Conservation (phyloP, 1,284 basidiomycete genomes). For the Malassezia furfur region DNA sequence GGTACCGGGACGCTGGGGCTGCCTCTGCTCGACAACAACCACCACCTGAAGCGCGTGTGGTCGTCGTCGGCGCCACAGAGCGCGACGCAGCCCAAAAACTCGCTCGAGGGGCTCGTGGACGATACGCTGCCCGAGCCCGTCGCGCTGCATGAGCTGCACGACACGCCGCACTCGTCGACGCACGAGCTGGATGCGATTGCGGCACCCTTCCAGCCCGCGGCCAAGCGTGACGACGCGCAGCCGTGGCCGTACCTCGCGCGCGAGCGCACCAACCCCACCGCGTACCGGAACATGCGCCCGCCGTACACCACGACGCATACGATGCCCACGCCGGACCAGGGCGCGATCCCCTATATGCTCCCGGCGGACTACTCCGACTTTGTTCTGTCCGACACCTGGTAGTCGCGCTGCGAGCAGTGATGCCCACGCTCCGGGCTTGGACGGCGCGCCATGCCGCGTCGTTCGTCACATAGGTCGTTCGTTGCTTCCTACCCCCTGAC, state of each 20-base stretch:
- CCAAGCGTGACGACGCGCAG: background rate
- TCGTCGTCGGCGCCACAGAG: background rate
- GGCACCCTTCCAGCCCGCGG: background rate
- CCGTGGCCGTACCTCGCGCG: background rate
- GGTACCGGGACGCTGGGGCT: constrained; percentile 2
- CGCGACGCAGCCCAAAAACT: constrained; percentile 1
- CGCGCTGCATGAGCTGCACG: background rate
- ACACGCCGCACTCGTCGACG: background rate
- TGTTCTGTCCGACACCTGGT: constrained; percentile 18
- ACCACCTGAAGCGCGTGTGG: constrained; percentile 9
- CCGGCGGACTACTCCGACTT: constrained; percentile 18
- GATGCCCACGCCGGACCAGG: background rate
- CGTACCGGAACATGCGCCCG: background rate
- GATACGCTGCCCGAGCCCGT: constrained; percentile 6
- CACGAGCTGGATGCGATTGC: constrained; percentile 3
- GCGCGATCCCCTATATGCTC: background rate
- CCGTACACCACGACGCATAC: background rate
- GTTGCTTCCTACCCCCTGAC: too few relatives aligned
- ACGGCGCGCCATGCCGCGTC: too few relatives aligned
- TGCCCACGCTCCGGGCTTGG: too few relatives aligned
- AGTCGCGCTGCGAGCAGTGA: background rate
- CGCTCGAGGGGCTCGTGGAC: constrained; percentile 7
- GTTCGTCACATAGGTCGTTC: too few relatives aligned
- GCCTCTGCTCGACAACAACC: background rate
- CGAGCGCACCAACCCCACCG: background rate